A percentile compares a stretch with the other conserved stretches of the same genome.
phyloP scores from a whole-genome alignment of 805 yeast genomes.

The Lipomyces spencermartinsiae region DNA sequence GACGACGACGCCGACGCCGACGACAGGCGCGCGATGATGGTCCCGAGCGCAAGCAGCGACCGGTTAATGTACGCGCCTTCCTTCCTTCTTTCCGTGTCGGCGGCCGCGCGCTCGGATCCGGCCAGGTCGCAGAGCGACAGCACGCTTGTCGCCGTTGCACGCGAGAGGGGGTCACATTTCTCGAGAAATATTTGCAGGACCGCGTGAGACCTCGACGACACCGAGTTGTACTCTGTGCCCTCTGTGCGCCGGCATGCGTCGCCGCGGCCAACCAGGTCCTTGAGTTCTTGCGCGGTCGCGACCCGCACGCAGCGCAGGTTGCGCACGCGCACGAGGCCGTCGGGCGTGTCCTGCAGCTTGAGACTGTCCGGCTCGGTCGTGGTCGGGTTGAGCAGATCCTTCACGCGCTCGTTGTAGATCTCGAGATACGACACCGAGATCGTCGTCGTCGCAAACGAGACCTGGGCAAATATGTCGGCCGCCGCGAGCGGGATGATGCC shows the following conservation, averaged over 20 bases:
- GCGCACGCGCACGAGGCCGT: constrained; percentile 70
- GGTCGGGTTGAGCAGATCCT: constrained; percentile 66
- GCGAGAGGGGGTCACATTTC: constrained; percentile 38
- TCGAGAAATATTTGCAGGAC: constrained; percentile 72
- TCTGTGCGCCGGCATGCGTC: constrained; percentile 79
- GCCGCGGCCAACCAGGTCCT: constrained; percentile 67
- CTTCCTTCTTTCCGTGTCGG: constrained; percentile 78
- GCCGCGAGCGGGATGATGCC: constrained; percentile 78
- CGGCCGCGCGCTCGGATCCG: constrained; percentile 89
- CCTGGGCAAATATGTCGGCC: constrained; percentile 60
- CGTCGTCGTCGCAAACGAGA: constrained; percentile 45
- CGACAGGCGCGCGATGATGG: constrained; percentile 85
- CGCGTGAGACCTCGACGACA: constrained; percentile 92
- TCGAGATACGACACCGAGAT: constrained; percentile 78
- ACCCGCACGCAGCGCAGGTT: constrained; percentile 74
- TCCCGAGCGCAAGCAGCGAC: constrained; percentile 85
- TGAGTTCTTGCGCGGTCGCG: constrained; percentile 61
- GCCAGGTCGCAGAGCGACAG: constrained; percentile 93
- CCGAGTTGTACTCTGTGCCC: constrained; percentile 85
- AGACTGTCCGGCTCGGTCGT: constrained; percentile 57
- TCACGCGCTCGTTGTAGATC: constrained; percentile 85
- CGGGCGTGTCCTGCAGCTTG: constrained; percentile 77
- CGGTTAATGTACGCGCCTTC: constrained; percentile 95
- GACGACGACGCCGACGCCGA: constrained; percentile 43
- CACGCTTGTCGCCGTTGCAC: constrained; percentile 49